These are phyloP conservation scores for Diplocarpon rosae DNA, from an alignment of 2,329 filamentous ascomycete genomes.

Conservation along the genomic window DNA sequence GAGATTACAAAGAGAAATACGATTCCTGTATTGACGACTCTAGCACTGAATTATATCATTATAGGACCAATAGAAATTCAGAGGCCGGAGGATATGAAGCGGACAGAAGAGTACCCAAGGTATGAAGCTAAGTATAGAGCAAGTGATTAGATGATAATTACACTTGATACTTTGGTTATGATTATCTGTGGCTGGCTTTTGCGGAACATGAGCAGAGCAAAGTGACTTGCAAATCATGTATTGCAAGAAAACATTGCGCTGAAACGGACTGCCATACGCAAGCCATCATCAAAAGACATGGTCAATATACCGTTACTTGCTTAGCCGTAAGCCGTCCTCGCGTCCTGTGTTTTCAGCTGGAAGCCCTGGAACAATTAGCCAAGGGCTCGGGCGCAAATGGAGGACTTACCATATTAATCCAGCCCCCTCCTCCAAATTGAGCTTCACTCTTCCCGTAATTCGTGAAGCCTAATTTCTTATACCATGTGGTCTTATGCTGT, in stretches of 20 bases:
- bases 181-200: too few species aligned
- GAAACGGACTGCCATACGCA: too few species aligned
- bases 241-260: too few species aligned
- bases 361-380: conserved; percentile 13
- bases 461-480: conserved; percentile 63
- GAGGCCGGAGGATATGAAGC: too few species aligned
- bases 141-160: not conserved
- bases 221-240: too few species aligned
- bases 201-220: too few species aligned
- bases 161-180: not conserved
- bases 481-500: conserved; percentile 60
- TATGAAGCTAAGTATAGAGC: too few species aligned
- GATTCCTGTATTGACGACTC: too few species aligned
- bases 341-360: conserved; percentile 21
- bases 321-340: conserved; percentile 24
- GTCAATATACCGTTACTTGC: not conserved
- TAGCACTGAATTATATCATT: too few species aligned
- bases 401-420: conserved; percentile 64
- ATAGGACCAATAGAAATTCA: too few species aligned
- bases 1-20: too few species aligned
- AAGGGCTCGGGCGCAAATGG: not conserved
- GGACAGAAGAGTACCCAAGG: too few species aligned
- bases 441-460: conserved; percentile 58
- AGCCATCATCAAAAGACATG: not conserved
- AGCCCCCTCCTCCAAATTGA: conserved; percentile 66